Base-by-base conservation (phyloP, 176 grass and related monocot species). In the Rhynchospora tenuis region DNA sequence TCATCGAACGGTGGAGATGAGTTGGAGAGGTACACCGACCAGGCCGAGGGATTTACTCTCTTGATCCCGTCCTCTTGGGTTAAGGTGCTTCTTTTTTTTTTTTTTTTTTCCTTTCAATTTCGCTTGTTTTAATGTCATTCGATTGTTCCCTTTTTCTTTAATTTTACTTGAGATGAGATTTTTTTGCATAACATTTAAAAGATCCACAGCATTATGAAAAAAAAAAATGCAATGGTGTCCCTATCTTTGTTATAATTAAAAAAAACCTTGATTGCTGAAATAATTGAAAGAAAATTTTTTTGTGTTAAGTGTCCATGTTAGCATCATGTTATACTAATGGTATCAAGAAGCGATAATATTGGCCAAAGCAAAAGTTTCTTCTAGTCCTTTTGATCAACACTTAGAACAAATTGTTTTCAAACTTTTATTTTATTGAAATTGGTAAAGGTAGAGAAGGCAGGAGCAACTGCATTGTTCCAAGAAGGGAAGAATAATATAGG, bases 401-500 rank as follows among this genome's bases (percentile, higher is more conserved):
- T 11, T 59, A 20, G 56, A 59, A 20, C 17, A 59, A 59, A 59
- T 19, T 59, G 56, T 59, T 59, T 59, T 59, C 56, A 59, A 59
- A 59, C n/a, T 59, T 59, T 16, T 59, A 47, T 45, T 81, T 81
- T n/a, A n/a, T 15, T 66, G 48, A 31, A 56, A 68, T 83, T 90
- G 89, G 26, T 76, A 83, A 83, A 97, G 94, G 90, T 94, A 61
- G 94, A 97, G 85, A 94, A 97, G 80, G 92, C 92, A 0, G 94
- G 94, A 20, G 94, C 94, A 2, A 91, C 94, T 17, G 92, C 83
- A 33, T 71, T 94, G 48, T 97, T 97, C 29, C 87, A 97, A 83
- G 87, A 97, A 65, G 94, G 92, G 55, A 93, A 81, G 12, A 98
- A 94, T 65, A 98, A 87, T 60, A 94, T 98, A 6, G 95, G 95